A percentile compares a stretch with the other conserved stretches of the same genome.
These are phyloP conservation scores for Tulasnella sp. DNA, from an alignment of 768 basidiomycete genomes.

Conservation along the genomic window DNA sequence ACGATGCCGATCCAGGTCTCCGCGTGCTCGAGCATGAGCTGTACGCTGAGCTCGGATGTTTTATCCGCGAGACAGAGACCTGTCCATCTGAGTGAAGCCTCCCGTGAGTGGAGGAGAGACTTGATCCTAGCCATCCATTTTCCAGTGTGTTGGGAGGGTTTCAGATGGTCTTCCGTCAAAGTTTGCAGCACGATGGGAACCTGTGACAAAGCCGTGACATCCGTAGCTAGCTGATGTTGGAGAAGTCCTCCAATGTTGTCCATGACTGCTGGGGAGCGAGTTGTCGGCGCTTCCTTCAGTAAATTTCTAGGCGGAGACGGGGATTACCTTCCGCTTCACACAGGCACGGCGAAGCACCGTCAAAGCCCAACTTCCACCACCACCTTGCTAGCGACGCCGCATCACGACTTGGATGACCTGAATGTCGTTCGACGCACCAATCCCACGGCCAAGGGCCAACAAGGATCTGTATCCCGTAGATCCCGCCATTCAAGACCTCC, in stretches of 20 bases:
- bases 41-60: conserved; percentile 61
- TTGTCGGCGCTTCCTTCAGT: not conserved
- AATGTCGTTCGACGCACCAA: conserved; percentile 15
- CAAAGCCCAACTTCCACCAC: conserved; percentile 9
- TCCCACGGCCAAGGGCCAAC: conserved; percentile 4
- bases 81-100: conserved; percentile 77
- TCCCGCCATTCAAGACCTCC: conserved; percentile 51
- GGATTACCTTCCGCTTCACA: not conserved
- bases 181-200: conserved; percentile 61
- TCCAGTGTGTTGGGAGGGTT: conserved; percentile 64
- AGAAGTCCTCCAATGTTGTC: conserved; percentile 56
- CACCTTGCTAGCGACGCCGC: not conserved
- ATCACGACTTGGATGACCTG: conserved; percentile 22
- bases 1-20: conserved; percentile 71
- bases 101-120: conserved; percentile 76
- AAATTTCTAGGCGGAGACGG: conserved; percentile 12
- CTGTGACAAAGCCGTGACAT: conserved; percentile 61
- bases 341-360: not conserved
- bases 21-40: conserved; percentile 67
- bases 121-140: conserved; percentile 79
- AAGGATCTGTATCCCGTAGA: conserved; percentile 55
- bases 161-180: conserved; percentile 58
- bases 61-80: conserved; percentile 75
- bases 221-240: conserved; percentile 72
- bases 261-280: conserved; percentile 30